These are phyloP conservation scores for Chaetoceros tenuissimus DNA, from an alignment of 108 stramenopile genomes.

Conservation along the genomic window DNA sequence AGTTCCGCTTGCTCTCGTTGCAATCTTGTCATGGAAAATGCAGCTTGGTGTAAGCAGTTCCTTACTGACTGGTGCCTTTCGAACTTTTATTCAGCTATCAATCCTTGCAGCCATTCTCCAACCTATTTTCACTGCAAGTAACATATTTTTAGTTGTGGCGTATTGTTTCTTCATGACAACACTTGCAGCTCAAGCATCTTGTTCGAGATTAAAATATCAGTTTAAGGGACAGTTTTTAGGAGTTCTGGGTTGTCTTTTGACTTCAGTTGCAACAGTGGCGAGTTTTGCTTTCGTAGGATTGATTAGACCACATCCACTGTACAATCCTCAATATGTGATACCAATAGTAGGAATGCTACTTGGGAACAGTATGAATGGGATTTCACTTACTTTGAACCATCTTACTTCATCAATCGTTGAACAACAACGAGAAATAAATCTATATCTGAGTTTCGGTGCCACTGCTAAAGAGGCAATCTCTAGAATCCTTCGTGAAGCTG, in stretches of 20 bases:
- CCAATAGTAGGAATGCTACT: slow-evolving; percentile 85
- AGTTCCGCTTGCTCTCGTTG: not conserved
- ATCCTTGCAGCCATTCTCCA: slow-evolving; percentile 63
- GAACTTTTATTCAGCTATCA: slow-evolving; percentile 64
- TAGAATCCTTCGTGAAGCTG: slow-evolving; percentile 27
- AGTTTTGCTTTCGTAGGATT: slow-evolving; percentile 61
- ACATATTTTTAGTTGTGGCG: slow-evolving; percentile 22
- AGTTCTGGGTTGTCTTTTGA: slow-evolving; percentile 33
- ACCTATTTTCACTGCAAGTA: slow-evolving; percentile 60
- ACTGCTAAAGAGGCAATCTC: slow-evolving; percentile 23
- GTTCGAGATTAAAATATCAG: slow-evolving; percentile 55
- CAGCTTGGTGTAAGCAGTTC: not conserved
- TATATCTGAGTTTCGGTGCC: slow-evolving; percentile 54
- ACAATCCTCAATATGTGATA: slow-evolving; percentile 80
- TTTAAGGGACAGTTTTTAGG: slow-evolving; percentile 46
- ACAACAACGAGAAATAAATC: slow-evolving; percentile 40
- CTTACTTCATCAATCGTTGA: slow-evolving; percentile 43
- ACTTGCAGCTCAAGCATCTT: slow-evolving; percentile 57
- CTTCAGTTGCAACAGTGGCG: slow-evolving; percentile 39
- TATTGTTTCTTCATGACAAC: slow-evolving; percentile 63
- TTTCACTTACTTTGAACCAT: slow-evolving; percentile 49
- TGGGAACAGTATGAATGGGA: slow-evolving; percentile 76
- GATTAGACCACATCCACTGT: slow-evolving; percentile 48
- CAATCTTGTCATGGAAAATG: not conserved
- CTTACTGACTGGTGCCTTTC: not conserved